phyloP scores from a whole-genome alignment of 75 land plant species.

The Gnetum montanum region DNA sequence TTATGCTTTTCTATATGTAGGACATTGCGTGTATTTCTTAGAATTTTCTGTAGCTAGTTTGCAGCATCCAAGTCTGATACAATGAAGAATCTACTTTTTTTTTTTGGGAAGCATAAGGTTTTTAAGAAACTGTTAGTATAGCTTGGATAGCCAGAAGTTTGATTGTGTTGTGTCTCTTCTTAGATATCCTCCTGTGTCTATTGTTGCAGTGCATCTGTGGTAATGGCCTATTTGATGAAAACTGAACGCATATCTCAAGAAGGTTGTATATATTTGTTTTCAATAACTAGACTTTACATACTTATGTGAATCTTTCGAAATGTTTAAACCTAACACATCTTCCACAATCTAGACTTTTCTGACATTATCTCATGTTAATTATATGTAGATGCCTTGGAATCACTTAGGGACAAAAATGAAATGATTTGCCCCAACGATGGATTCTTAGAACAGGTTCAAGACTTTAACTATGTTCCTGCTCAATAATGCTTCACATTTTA shows the following conservation, averaged over 20 bases:
- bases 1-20: too few relatives aligned
- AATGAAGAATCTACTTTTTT: too few relatives aligned
- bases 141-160: not conserved
- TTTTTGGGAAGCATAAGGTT: too few relatives aligned
- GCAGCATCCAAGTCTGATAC: too few relatives aligned
- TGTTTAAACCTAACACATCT: too few relatives aligned
- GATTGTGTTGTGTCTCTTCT: not conserved
- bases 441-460: conserved; percentile 79
- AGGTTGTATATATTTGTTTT: conserved; percentile 33
- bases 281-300: not conserved
- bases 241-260: conserved; percentile 61
- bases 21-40: too few relatives aligned
- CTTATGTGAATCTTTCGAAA: not conserved
- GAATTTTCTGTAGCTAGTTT: too few relatives aligned
- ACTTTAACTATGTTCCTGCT: not conserved
- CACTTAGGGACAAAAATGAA: conserved; percentile 49
- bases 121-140: not conserved
- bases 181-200: conserved; percentile 4
- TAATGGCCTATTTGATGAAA: conserved; percentile 92
- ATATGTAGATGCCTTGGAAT: conserved; percentile 78
- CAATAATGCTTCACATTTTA: not conserved
- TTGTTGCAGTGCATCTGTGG: conserved; percentile 89
- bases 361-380: not conserved
- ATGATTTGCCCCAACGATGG: conserved; percentile 87
- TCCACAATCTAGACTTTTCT: too few relatives aligned